Evolutionary conservation across 805 yeast species (phyloP).

Genomic region (Candida incommunis): DNA sequence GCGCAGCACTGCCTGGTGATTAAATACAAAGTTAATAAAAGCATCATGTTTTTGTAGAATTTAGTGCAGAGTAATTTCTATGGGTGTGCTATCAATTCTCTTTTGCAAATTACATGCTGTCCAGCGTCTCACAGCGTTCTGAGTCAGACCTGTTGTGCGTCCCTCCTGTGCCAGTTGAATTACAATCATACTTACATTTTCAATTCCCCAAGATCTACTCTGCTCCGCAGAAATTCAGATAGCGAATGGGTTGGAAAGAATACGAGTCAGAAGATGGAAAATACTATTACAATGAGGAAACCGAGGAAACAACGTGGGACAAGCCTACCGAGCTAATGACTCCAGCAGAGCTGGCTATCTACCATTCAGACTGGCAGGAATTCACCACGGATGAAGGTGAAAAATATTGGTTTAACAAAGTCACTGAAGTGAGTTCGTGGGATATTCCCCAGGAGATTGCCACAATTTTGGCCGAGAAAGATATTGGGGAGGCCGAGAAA

Average conservation of each 20-base stretch:
- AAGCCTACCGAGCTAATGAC: conserved; percentile 44
- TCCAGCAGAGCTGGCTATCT: conserved; percentile 27
- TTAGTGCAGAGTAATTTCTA: too few species aligned
- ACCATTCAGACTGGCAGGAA: conserved; percentile 40
- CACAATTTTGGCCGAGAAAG: conserved; percentile 34
- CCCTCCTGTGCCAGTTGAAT: too few species aligned
- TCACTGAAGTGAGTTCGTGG: conserved; percentile 65
- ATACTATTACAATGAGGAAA: conserved; percentile 55
- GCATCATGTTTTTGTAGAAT: too few species aligned
- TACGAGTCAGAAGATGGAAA: conserved; percentile 42
- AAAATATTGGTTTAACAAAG: conserved; percentile 53
- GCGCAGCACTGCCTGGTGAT: too few species aligned
- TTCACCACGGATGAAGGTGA: conserved; percentile 40
- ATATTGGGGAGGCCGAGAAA: background rate
- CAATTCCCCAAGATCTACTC: too few species aligned
- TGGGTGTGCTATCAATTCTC: too few species aligned
- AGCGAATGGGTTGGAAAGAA: conserved; percentile 51
- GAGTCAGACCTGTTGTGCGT: too few species aligned
- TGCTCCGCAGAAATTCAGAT: too few species aligned
- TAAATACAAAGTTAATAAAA: too few species aligned
- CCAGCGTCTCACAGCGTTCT: too few species aligned
- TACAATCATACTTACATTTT: too few species aligned
- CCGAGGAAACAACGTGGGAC: conserved; percentile 70
- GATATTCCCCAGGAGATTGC: conserved; percentile 47
- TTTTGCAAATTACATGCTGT: too few species aligned